Conservation (phyloP, 106 monocot species). For the Dendrobium chrysotoxum region DNA sequence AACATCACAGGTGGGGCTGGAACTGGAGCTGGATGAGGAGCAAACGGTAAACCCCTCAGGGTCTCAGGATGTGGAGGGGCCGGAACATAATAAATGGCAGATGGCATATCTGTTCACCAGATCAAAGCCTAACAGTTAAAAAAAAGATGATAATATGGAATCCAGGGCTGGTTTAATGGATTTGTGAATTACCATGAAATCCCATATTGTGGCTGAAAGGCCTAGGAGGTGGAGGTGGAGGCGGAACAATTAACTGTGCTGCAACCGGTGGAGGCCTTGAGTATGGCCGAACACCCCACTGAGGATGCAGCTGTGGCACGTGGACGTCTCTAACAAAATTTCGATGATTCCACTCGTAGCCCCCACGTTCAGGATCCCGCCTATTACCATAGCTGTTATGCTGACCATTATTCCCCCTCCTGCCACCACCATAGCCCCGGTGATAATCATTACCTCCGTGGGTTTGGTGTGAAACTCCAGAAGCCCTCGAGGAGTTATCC, state of each 20-base stretch:
- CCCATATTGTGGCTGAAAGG: conserved; percentile 31
- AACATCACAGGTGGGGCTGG: conserved; percentile 38
- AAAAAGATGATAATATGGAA: neutral
- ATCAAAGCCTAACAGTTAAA: neutral
- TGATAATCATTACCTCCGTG: conserved; percentile 37
- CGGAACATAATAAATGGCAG: conserved; percentile 41
- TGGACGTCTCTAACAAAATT: conserved; percentile 14
- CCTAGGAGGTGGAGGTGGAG: conserved; percentile 23
- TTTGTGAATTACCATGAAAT: conserved; percentile 38
- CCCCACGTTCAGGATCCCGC: conserved; percentile 38
- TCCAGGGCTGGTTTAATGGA: neutral
- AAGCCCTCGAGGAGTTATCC: conserved; percentile 12
- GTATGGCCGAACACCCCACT: conserved; percentile 16
- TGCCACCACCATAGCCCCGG: conserved; percentile 28
- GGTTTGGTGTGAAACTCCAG: conserved; percentile 21
- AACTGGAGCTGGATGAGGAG: conserved; percentile 24
- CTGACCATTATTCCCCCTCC: conserved; percentile 29
- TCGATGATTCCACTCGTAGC: conserved; percentile 12
- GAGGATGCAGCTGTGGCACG: conserved; percentile 19
- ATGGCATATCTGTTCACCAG: conserved; percentile 36
- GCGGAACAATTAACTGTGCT: conserved; percentile 33
- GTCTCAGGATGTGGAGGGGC: conserved; percentile 24
- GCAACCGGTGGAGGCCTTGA: conserved; percentile 11
- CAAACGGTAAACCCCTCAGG: conserved; percentile 32
- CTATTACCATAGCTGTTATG: conserved; percentile 21